These are phyloP conservation scores for Ophiobolus disseminans DNA, from an alignment of 2,329 filamentous ascomycete genomes.

Conservation along the genomic window DNA sequence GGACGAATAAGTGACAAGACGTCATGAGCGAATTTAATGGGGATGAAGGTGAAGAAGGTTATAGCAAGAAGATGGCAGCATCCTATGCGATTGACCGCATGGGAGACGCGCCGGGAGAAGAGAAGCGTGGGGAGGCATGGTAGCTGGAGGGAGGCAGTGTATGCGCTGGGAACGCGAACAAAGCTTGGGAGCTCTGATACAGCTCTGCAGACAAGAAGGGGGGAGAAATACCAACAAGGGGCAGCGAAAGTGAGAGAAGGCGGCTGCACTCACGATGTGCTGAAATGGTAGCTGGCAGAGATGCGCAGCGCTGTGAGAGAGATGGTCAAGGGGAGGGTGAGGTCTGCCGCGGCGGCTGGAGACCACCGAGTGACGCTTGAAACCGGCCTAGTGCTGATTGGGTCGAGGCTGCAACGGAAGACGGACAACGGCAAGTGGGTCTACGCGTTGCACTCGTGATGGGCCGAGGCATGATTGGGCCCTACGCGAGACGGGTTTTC, in stretches of 20 bases:
- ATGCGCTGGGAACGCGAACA: conserved; percentile 40
- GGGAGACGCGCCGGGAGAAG: conserved; percentile 39
- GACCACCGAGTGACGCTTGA: conserved; percentile 22
- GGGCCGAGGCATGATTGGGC: conserved; percentile 28
- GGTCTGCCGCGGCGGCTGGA: conserved; percentile 27
- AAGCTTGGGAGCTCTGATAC: conserved; percentile 42
- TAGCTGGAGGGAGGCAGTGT: conserved; percentile 37
- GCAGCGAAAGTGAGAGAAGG: conserved; percentile 36
- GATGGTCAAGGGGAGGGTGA: conserved; percentile 33
- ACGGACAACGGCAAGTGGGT: conserved; percentile 30
- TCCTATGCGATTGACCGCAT: conserved; percentile 42
- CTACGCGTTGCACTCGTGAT: conserved; percentile 23
- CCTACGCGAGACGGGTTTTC: background rate
- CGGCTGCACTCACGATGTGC: conserved; percentile 50
- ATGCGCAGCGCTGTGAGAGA: conserved; percentile 30
- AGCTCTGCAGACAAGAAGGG: conserved; percentile 39
- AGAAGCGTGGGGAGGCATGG: conserved; percentile 38
- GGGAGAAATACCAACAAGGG: conserved; percentile 36
- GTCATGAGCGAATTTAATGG: conserved; percentile 37
- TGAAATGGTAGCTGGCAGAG: conserved; percentile 29
- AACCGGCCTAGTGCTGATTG: conserved; percentile 27
- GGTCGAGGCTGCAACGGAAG: conserved; percentile 15
- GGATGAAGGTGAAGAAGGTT: conserved; percentile 20
- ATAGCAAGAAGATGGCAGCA: conserved; percentile 38
- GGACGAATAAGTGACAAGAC: conserved; percentile 44